phyloP scores from a whole-genome alignment of 2,329 filamentous ascomycete genomes.

The Fonsecaea pedrosoi region DNA sequence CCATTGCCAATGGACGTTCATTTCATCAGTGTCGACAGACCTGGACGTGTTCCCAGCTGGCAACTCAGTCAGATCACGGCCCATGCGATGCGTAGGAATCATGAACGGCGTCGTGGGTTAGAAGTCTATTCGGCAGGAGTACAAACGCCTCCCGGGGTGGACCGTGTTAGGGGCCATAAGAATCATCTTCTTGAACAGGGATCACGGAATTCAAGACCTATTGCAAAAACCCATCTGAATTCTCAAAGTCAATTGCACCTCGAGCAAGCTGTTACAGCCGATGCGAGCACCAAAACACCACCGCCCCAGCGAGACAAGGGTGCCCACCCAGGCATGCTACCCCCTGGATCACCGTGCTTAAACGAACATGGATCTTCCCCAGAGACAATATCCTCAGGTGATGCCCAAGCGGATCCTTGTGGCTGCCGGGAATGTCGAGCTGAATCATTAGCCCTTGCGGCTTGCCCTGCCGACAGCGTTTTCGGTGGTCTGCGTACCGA shows the following conservation, averaged over 20 bases:
- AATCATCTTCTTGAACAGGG: not conserved
- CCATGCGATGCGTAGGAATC: slow-evolving; percentile 18
- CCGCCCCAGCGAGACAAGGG: not conserved
- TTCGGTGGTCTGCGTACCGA: slow-evolving; percentile 27
- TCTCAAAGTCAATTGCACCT: not conserved
- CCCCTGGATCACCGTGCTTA: not conserved
- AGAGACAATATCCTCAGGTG: not conserved
- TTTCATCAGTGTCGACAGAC: slow-evolving; percentile 18
- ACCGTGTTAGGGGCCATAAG: not conserved
- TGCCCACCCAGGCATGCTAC: not conserved
- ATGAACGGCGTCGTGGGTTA: slow-evolving; percentile 10
- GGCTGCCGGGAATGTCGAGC: slow-evolving; percentile 7
- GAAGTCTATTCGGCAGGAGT: not conserved
- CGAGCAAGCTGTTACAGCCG: not conserved
- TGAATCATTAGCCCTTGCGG: slow-evolving; percentile 5
- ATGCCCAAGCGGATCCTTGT: not conserved
- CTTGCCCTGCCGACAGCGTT: slow-evolving; percentile 20
- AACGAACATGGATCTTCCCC: slow-evolving; percentile 4
- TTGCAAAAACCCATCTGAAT: not conserved
- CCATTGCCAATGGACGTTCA: slow-evolving; percentile 14
- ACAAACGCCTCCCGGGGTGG: not conserved
- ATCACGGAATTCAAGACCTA: not conserved
- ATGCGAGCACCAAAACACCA: not conserved
- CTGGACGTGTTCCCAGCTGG: slow-evolving; percentile 7
- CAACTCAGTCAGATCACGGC: slow-evolving; percentile 19